Percentiles rank a stretch among this genome's conserved stretches.
These are phyloP conservation scores for Adansonia madagascariensis DNA, from an alignment of 441 rosid genomes.

Conservation along the genomic window DNA sequence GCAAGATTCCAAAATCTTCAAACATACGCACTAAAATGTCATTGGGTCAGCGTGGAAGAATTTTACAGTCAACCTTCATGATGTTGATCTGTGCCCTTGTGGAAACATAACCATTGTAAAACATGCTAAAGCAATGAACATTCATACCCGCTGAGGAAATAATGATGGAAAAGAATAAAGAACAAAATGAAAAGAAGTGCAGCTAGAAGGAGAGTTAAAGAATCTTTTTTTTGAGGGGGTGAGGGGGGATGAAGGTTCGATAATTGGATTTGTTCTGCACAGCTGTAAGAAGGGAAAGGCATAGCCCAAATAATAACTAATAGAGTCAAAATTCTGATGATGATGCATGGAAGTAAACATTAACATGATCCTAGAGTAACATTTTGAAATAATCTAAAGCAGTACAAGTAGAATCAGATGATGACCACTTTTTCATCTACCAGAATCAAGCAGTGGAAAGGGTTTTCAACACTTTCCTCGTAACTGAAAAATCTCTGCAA, in stretches of 20 bases:
- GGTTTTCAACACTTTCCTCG: constrained; percentile 12
- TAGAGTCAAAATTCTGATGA: constrained; percentile 5
- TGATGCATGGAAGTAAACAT: background rate
- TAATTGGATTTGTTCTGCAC: background rate
- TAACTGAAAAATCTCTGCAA: background rate
- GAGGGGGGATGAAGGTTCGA: constrained; percentile 20
- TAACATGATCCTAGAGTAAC: constrained; percentile 17
- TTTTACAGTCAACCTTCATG: constrained; percentile 30
- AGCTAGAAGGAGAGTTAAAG: constrained; percentile 32
- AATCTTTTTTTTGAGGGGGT: constrained; percentile 12
- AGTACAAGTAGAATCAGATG: constrained; percentile 4
- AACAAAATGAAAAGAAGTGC: constrained; percentile 38
- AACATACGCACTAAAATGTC: constrained; percentile 23
- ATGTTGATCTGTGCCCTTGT: background rate
- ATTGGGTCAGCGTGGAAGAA: constrained; percentile 24
- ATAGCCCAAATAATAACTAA: constrained; percentile 1
- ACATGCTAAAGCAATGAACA: constrained; percentile 28
- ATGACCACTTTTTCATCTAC: constrained; percentile 11
- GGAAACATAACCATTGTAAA: constrained; percentile 31
- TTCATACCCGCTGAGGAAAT: constrained; percentile 20
- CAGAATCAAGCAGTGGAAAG: background rate
- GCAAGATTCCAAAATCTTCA: constrained; percentile 21
- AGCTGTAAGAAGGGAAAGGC: constrained; percentile 15
- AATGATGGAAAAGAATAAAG: constrained; percentile 30
- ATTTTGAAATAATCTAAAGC: background rate